phyloP scores from a whole-genome alignment of 345 rosid species.

The Citrus medica region DNA sequence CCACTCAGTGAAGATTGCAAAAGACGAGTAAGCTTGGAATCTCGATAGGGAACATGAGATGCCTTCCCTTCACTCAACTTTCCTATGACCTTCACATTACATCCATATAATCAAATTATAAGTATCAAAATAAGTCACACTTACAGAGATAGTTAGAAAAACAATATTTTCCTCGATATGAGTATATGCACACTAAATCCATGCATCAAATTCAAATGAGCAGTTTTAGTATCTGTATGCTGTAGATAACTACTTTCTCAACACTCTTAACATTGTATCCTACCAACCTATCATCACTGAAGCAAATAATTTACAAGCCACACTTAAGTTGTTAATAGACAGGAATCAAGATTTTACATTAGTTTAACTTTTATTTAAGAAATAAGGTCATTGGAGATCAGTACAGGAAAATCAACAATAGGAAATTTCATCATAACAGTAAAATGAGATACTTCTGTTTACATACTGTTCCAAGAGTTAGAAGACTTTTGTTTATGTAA shows the following conservation, averaged over 20 bases:
- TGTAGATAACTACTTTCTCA: not conserved
- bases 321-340: not conserved
- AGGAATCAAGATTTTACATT: not conserved
- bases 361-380: not conserved
- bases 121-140: slow-evolving; percentile 3
- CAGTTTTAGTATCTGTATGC: not conserved
- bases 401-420: not conserved
- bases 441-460: not conserved
- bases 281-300: not conserved
- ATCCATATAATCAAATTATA: slow-evolving; percentile 18
- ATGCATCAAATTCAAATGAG: not conserved
- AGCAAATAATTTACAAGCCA: not conserved
- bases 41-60: slow-evolving; percentile 98
- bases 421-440: slow-evolving; percentile 1
- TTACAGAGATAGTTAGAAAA: not conserved
- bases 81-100: slow-evolving; percentile 80
- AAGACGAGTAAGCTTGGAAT: slow-evolving; percentile 98
- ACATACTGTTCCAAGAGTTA: slow-evolving; percentile 97
- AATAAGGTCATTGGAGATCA: not conserved
- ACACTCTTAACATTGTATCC: slow-evolving; percentile 1
- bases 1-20: slow-evolving; percentile 96
- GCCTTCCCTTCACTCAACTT: slow-evolving; percentile 98
- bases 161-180: not conserved
- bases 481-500: slow-evolving; percentile 98
- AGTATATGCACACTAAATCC: not conserved